Conservation (phyloP, 345 rosid genomes). For the Chamaenerion angustifolium region DNA sequence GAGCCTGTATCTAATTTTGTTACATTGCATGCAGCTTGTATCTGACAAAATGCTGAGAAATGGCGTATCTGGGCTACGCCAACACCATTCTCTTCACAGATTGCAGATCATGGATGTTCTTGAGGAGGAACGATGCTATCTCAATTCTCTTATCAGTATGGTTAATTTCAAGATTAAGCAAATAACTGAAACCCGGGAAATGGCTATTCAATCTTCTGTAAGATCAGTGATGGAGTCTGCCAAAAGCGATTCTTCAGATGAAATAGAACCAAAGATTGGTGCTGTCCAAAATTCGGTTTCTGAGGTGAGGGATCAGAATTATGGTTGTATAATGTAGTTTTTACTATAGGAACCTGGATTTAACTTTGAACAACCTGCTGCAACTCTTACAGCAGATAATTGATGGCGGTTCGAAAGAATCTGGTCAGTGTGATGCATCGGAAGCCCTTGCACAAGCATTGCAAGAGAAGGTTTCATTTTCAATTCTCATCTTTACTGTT, state of each 20-base stretch:
- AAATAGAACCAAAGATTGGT: slow-evolving; percentile 35
- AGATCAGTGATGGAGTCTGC: slow-evolving; percentile 23
- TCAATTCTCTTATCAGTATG: slow-evolving; percentile 25
- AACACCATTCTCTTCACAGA: slow-evolving; percentile 51
- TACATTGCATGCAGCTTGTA: slow-evolving; percentile 35
- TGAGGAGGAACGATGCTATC: slow-evolving; percentile 37
- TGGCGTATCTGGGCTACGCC: slow-evolving; percentile 34
- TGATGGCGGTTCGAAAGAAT: slow-evolving; percentile 11
- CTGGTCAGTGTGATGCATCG: slow-evolving; percentile 22
- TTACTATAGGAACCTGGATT: too few relatives aligned
- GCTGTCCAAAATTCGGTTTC: slow-evolving; percentile 17
- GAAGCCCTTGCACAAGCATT: slow-evolving; percentile 62
- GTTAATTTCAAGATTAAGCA: slow-evolving; percentile 39
- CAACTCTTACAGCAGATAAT: slow-evolving; percentile 26
- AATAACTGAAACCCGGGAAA: slow-evolving; percentile 17
- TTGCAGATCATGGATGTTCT: slow-evolving; percentile 40
- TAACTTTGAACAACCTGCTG: not conserved
- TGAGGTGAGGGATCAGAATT: slow-evolving; percentile 22
- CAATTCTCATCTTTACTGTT: not conserved
- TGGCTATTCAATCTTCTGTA: slow-evolving; percentile 16
- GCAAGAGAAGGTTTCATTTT: slow-evolving; percentile 67
- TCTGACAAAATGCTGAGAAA: slow-evolving; percentile 36
- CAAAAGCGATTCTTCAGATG: slow-evolving; percentile 46
- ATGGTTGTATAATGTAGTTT: too few relatives aligned
- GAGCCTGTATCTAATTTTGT: slow-evolving; percentile 8